A percentile compares a stretch with the other conserved stretches of the same genome.
Conservation (phyloP, 805 yeast species). For the Lachancea lanzarotensis region DNA sequence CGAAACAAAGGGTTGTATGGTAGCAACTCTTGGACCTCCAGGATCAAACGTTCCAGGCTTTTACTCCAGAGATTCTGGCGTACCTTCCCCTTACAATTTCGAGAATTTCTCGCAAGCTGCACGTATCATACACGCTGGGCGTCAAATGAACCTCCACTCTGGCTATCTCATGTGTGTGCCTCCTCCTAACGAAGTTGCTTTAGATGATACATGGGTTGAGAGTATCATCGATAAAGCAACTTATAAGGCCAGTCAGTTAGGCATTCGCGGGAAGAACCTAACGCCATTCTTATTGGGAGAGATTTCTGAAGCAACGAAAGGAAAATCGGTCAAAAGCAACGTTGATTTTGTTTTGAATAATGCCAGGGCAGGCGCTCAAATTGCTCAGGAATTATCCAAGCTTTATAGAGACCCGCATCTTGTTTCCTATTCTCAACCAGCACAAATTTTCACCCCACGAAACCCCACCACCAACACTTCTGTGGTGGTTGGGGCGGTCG, state of each 20-base stretch:
- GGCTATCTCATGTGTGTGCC: constrained; percentile 81
- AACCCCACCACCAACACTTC: constrained; percentile 23
- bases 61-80: constrained; percentile 70
- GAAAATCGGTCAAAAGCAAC: constrained; percentile 64
- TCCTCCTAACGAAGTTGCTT: constrained; percentile 60
- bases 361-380: constrained; percentile 59
- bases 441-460: background rate
- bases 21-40: constrained; percentile 54
- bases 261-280: constrained; percentile 62
- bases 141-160: constrained; percentile 45
- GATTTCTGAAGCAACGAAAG: constrained; percentile 63
- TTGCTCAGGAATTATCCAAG: constrained; percentile 46
- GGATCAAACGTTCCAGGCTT: constrained; percentile 71
- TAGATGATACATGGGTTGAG: constrained; percentile 47
- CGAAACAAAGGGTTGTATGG: constrained; percentile 88
- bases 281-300: constrained; percentile 71
- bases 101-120: constrained; percentile 56
- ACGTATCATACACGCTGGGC: constrained; percentile 43
- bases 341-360: constrained; percentile 72
- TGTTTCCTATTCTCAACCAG: background rate
- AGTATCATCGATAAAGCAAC: constrained; percentile 54
- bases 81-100: constrained; percentile 61
- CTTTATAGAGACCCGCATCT: background rate
- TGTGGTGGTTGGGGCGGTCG: constrained; percentile 63
- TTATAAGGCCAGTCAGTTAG: constrained; percentile 43